These are phyloP conservation scores for Coemansia linderi DNA, from an alignment of 371 early-diverging fungal species.

Conservation along the genomic window DNA sequence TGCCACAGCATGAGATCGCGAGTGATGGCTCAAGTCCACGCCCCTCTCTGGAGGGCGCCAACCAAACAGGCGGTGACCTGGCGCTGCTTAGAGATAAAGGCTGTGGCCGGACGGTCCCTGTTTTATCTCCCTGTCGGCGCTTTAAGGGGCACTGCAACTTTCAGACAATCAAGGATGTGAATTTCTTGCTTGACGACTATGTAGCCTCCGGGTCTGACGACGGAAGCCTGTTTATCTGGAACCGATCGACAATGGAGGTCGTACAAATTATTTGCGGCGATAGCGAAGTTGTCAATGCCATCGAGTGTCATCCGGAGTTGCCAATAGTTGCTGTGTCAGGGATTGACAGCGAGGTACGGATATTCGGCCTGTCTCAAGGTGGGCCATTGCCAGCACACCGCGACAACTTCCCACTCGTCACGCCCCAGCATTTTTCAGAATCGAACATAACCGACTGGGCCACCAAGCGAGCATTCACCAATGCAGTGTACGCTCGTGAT, in stretches of 20 bases:
- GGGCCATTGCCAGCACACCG: constrained; percentile 34
- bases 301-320: constrained; percentile 58
- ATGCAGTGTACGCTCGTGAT: constrained; percentile 23
- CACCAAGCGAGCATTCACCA: constrained; percentile 5
- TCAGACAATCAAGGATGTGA: constrained; percentile 78
- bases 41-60: neutral
- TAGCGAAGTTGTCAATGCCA: constrained; percentile 64
- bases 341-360: constrained; percentile 74
- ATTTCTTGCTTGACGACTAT: constrained; percentile 71
- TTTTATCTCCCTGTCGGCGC: constrained; percentile 28
- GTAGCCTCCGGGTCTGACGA: constrained; percentile 81
- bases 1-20: neutral
- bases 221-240: constrained; percentile 76
- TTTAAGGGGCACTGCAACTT: constrained; percentile 53
- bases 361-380: constrained; percentile 61
- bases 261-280: constrained; percentile 71
- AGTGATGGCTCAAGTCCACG: neutral
- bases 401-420: constrained; percentile 32
- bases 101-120: constrained; percentile 11
- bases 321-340: constrained; percentile 63
- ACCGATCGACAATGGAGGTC: constrained; percentile 63
- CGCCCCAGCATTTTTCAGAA: constrained; percentile 10
- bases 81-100: neutral
- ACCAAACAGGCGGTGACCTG: neutral
- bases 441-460: constrained; percentile 7